Evolutionary conservation across 805 yeast genomes (phyloP).

Genomic region (Kazachstania martiniae): DNA sequence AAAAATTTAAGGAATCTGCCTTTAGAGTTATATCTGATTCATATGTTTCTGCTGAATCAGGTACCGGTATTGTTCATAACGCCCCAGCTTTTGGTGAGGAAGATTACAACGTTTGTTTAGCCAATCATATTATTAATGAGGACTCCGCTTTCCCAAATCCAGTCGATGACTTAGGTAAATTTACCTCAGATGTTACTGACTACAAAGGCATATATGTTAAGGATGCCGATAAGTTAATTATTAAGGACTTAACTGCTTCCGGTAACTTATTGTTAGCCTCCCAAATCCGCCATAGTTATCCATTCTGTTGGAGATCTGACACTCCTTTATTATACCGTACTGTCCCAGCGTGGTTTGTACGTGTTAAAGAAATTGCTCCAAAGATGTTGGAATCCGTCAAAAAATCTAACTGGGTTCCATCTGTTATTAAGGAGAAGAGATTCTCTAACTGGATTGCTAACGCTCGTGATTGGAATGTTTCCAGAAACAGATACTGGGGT

Average conservation of each 20-base stretch:
- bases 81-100: conserved; percentile 99
- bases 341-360: conserved; percentile 97
- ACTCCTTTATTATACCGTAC: conserved; percentile 94
- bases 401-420: conserved; percentile 91
- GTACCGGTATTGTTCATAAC: conserved; percentile 99
- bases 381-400: conserved; percentile 80
- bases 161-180: conserved; percentile 84
- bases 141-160: conserved; percentile 79
- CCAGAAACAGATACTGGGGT: conserved; percentile 99
- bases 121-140: conserved; percentile 63
- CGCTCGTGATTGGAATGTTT: conserved; percentile 98
- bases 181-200: conserved; percentile 64
- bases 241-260: conserved; percentile 66
- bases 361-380: conserved; percentile 79
- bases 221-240: conserved; percentile 88
- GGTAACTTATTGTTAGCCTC: conserved; percentile 68
- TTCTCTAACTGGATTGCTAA: conserved; percentile 96
- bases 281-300: conserved; percentile 91
- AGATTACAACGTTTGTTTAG: conserved; percentile 78
- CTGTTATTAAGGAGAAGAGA: conserved; percentile 81
- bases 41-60: conserved; percentile 86
- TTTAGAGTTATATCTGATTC: conserved; percentile 74
- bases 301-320: conserved; percentile 99
- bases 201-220: conserved; percentile 82
- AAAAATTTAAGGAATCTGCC: conserved; percentile 62